Evolutionary conservation across 73 alveolate species (phyloP).

Genomic region (Paramecium pentaurelia): DNA sequence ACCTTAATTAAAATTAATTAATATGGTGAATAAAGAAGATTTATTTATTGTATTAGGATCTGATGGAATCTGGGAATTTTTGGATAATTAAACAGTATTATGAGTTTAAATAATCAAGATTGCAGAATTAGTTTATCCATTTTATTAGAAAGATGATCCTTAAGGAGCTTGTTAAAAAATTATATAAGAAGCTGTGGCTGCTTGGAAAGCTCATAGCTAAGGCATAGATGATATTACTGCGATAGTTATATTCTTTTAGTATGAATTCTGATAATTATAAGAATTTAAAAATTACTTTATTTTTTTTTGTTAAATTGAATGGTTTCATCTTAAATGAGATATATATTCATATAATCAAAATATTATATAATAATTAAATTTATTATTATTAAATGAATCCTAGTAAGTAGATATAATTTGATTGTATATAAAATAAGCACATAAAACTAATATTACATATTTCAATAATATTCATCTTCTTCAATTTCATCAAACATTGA

Average conservation of each 20-base stretch:
- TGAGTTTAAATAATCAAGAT: neutral
- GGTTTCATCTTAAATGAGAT: too few relatives aligned
- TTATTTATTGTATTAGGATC: neutral
- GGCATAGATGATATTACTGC: constrained; percentile 21
- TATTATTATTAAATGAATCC: too few relatives aligned
- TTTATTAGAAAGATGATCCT: neutral
- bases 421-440: neutral
- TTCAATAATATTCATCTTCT: constrained; percentile 39
- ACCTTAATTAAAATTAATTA: neutral
- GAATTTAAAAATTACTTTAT: neutral
- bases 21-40: neutral
- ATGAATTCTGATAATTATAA: neutral
- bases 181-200: neutral
- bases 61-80: constrained; percentile 4
- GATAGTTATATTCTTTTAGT: neutral
- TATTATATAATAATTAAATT: too few relatives aligned
- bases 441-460: neutral
- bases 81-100: neutral
- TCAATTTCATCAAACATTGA: constrained; percentile 28
- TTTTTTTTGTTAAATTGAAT: too few relatives aligned
- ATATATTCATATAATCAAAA: too few relatives aligned
- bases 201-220: neutral
- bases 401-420: too few relatives aligned
- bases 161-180: constrained; percentile 26
- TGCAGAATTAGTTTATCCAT: neutral